A percentile compares a stretch with the other conserved stretches of the same genome.
Conservation (phyloP, 1,139 yeast genomes). For the Wickerhamomyces sp. region DNA sequence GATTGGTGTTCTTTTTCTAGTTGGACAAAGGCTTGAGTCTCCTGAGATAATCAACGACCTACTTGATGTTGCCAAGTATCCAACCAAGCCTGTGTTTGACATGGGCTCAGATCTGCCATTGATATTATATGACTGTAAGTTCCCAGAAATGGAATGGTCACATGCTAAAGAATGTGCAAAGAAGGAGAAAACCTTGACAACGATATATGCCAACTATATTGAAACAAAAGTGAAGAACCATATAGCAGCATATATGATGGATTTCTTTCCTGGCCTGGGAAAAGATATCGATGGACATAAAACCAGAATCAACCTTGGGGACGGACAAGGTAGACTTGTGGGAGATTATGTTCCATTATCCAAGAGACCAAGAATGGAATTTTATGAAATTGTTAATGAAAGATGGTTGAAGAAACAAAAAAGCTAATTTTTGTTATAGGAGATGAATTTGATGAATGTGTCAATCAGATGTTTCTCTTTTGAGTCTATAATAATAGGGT, state of each 20-base stretch:
- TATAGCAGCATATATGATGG: slow-evolving; percentile 25
- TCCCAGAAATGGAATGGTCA: slow-evolving; percentile 63
- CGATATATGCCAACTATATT: slow-evolving; percentile 26
- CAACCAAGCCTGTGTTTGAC: slow-evolving; percentile 74
- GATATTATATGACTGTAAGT: slow-evolving; percentile 83
- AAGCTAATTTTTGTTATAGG: slow-evolving; percentile 5
- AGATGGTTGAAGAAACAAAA: slow-evolving; percentile 41
- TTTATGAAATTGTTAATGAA: slow-evolving; percentile 62
- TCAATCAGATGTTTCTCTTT: slow-evolving; percentile 6
- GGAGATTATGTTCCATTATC: slow-evolving; percentile 53
- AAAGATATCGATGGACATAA: slow-evolving; percentile 25
- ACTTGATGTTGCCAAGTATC: slow-evolving; percentile 51
- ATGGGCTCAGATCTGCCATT: slow-evolving; percentile 94
- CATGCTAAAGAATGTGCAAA: slow-evolving; percentile 16
- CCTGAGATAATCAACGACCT: slow-evolving; percentile 54
- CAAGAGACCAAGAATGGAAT: slow-evolving; percentile 54
- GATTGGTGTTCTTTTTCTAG: slow-evolving; percentile 75
- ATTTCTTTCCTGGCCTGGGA: slow-evolving; percentile 19
- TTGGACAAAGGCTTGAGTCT: slow-evolving; percentile 74
- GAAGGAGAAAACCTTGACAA: slow-evolving; percentile 20
- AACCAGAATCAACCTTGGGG: slow-evolving; percentile 55
- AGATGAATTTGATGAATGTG: slow-evolving; percentile 7
- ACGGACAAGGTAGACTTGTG: slow-evolving; percentile 61
- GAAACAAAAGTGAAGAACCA: slow-evolving; percentile 34
- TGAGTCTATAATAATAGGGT: neutral